Percentiles rank a stretch among this genome's conserved stretches.
Evolutionary conservation across 495 filamentous ascomycete genomes (phyloP).

Genomic region (Penicillium roqueforti): DNA sequence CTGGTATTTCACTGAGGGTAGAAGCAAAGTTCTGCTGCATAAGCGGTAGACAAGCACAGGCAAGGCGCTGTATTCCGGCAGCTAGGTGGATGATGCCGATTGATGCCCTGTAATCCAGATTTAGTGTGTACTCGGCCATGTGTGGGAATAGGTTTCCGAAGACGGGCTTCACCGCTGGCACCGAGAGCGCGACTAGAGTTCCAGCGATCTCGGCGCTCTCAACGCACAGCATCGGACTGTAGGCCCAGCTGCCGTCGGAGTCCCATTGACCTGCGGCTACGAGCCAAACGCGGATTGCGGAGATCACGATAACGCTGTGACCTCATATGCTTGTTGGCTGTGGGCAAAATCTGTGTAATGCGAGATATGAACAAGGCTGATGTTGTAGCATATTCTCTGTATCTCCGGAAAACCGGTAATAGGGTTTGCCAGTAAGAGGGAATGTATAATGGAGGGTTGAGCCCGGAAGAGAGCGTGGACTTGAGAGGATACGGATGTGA

Average conservation of each 20-base stretch:
- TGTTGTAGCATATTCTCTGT: background rate
- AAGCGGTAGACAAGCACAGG: background rate
- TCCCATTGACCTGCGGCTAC: conserved; percentile 40
- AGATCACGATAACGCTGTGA: conserved; percentile 40
- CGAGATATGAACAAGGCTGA: background rate
- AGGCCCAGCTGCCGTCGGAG: conserved; percentile 40
- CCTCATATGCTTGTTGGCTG: background rate
- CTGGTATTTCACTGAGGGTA: background rate
- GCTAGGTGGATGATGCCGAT: background rate
- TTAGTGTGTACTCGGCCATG: conserved; percentile 18
- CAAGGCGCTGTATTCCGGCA: background rate
- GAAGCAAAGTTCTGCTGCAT: background rate
- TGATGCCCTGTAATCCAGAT: background rate
- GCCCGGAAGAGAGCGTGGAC: background rate
- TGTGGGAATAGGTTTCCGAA: conserved; percentile 31
- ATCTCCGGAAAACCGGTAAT: background rate
- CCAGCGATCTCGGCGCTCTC: conserved; percentile 43
- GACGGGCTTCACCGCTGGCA: conserved; percentile 42
- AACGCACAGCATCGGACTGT: conserved; percentile 42
- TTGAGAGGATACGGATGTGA: background rate
- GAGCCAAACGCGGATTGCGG: conserved; percentile 39
- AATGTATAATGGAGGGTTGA: background rate
- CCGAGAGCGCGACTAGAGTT: conserved; percentile 43
- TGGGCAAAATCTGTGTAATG: background rate
- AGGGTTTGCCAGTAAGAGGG: background rate